Base-by-base conservation (phyloP, 768 basidiomycete genomes). In the Lentinula lateritia region DNA sequence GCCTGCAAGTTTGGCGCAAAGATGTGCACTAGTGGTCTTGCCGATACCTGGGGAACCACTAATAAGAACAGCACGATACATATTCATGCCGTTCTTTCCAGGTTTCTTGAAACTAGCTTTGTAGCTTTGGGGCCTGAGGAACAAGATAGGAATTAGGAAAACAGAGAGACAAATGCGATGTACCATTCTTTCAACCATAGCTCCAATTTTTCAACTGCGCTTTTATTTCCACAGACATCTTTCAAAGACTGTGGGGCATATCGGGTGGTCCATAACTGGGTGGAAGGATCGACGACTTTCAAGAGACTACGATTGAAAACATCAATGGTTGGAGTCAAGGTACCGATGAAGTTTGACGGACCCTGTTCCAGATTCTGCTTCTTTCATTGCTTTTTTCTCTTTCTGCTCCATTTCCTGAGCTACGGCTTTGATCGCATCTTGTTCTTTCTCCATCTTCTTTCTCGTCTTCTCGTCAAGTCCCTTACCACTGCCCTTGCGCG, bases 41-140 rank as follows among this genome's bases (percentile, higher is more conserved):
- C 96, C 97, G 56, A 98, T 97, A 7, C 97, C 97, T 15, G 97
- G 97, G 1, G 95, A 86, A 0, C 97, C 97, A 1, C 92, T 92
- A 63, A 98, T 88, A 65, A 99, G 76, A 1, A 98, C 82, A 5
- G 93, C 94, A 23, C 94, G 88, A 72, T 81, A 96, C 6, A 87
- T 75, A 66, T 93, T 93, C 88, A 90, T 90, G 0, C 48, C 64
- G 32, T 83, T 86, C 75, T 95, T 95, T 0, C 97, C 97, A 1
- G 94, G 94, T 67, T 95, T 97, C 75, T 93, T 98, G 76, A 98
- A 98, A 1, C 81, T 84, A 0, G 78, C 78, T 62, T 90, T 90
- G 66, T 88, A 71, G 66, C 85, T 91, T 58, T 77, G 76, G 13
- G 88, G 78, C 95, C 95, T 98, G 67, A 13, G 36, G 48, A 50